Evolutionary conservation across 1,284 basidiomycete species (phyloP).

Genomic region (Microbotryum violaceum): DNA sequence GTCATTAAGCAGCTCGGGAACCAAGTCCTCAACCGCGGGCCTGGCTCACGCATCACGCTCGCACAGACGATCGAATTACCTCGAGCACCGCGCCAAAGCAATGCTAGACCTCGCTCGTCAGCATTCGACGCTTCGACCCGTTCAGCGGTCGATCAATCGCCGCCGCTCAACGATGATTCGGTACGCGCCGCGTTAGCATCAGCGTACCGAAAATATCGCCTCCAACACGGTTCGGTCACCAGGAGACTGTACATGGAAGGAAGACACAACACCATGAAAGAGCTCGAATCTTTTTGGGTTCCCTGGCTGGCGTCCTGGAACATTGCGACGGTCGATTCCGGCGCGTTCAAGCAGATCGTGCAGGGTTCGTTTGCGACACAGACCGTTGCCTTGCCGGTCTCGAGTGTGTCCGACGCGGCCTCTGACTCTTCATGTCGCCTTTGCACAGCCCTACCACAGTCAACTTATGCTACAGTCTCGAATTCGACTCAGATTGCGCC

Average conservation of each 20-base stretch:
- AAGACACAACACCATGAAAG: background rate
- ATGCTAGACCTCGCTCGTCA: background rate
- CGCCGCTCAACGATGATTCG: slow-evolving; percentile 13
- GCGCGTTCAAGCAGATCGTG: slow-evolving; percentile 6
- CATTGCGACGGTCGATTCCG: background rate
- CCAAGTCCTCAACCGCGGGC: background rate
- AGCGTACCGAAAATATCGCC: slow-evolving; percentile 9
- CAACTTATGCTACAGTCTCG: background rate
- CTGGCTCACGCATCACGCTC: background rate
- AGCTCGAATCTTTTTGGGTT: slow-evolving; percentile 7
- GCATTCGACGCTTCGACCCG: background rate
- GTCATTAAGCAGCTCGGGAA: background rate
- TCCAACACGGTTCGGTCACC: slow-evolving; percentile 4
- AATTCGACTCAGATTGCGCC: slow-evolving; percentile 15
- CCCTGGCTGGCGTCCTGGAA: slow-evolving; percentile 10
- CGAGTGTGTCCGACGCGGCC: background rate
- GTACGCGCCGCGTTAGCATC: slow-evolving; percentile 6
- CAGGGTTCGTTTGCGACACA: slow-evolving; percentile 1
- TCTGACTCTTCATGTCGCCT: background rate
- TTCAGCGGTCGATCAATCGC: background rate
- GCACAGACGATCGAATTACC: slow-evolving; percentile 19
- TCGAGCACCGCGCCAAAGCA: slow-evolving; percentile 2
- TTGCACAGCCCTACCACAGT: background rate
- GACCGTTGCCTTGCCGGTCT: background rate
- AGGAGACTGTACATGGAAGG: background rate